These are phyloP conservation scores for Penicillium hesseltinei DNA, from an alignment of 2,329 filamentous ascomycete genomes.

Conservation along the genomic window DNA sequence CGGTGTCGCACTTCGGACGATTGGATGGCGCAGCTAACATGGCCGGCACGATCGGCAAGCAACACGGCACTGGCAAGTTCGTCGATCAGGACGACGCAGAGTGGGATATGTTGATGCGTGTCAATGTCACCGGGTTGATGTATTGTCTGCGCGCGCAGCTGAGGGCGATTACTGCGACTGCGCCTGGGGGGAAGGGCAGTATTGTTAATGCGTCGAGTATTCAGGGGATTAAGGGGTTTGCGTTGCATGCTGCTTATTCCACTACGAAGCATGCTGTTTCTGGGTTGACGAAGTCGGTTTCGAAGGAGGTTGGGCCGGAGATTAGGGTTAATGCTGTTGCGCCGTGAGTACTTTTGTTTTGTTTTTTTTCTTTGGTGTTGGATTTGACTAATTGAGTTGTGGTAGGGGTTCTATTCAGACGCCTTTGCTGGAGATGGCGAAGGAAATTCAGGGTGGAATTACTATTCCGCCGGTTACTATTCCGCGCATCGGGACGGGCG, in stretches of 20 bases:
- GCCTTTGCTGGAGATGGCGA: constrained; percentile 30
- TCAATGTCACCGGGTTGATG: constrained; percentile 52
- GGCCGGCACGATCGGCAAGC: constrained; percentile 36
- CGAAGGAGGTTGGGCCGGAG: constrained; percentile 36
- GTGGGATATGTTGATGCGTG: constrained; percentile 45
- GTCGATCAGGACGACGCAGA: constrained; percentile 40
- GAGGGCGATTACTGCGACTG: constrained; percentile 35
- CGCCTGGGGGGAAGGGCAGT: constrained; percentile 41
- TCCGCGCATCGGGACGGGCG: constrained; percentile 30
- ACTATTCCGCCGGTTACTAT: constrained; percentile 22
- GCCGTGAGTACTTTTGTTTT: constrained; percentile 34
- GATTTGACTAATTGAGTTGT: constrained; percentile 1
- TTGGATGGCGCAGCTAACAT: constrained; percentile 45
- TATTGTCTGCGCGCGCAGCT: constrained; percentile 53
- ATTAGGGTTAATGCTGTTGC: constrained; percentile 46
- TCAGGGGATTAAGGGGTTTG: constrained; percentile 41
- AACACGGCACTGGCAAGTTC: constrained; percentile 30
- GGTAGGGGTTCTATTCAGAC: constrained; percentile 35
- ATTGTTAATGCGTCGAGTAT: constrained; percentile 56
- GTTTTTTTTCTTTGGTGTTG: neutral
- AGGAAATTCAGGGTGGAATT: constrained; percentile 23
- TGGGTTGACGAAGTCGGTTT: constrained; percentile 38
- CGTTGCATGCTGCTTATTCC: constrained; percentile 32
- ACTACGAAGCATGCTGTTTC: constrained; percentile 37
- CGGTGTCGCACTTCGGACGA: constrained; percentile 36